Evolutionary conservation across 352 stramenopile species (phyloP), one percentile per base, ranked within the genome.

Genomic region (Pilasporangium apinafurcum): DNA sequence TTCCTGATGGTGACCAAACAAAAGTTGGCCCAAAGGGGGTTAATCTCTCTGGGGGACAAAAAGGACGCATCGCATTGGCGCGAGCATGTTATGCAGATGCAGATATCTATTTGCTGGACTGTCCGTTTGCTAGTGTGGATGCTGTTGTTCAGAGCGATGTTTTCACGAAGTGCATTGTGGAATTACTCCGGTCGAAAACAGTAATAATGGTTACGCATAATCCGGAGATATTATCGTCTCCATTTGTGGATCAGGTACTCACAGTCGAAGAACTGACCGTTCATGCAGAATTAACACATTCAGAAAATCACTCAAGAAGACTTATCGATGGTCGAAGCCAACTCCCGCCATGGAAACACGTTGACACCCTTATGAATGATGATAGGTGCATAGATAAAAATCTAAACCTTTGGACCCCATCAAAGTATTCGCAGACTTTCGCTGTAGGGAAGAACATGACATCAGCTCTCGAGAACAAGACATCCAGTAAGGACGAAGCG

Each of bases 161-260:
- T 22, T 74, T 81, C 24, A 48, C 39, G 8, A 73, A 75, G 50
- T 81, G 65, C 37, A 66, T 81, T 38, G 44, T 70, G 17, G 49
- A 63, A 14, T 29, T 81, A 13, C 40, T 81, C 22, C 56, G 48
- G 12, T 60, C 59, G 30, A 81, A 78, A 35, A 76, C 68, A 2
- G 53, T 81, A n/a, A n/a, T 81, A 8, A 42, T 81, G 31, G 68
- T 63, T 29, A 78, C 68, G 5, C 65, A 81, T 48, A 81, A 76
- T 29, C 59, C 38, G 10, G 68, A 78, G 39, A 55, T 81, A 9
- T 54, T 67, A 12, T 61, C 39, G 1, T 80, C 68, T 18, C 49
- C 26, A 27, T 68, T 62, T 26, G 53, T 68, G 17, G 61, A 80
- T 27, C 47, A 62, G 25, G 31, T 72, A 5, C 7, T 67, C 34